These are phyloP conservation scores for Linnemannia elongata DNA, from an alignment of 192 early-diverging fungal genomes.

Conservation along the genomic window DNA sequence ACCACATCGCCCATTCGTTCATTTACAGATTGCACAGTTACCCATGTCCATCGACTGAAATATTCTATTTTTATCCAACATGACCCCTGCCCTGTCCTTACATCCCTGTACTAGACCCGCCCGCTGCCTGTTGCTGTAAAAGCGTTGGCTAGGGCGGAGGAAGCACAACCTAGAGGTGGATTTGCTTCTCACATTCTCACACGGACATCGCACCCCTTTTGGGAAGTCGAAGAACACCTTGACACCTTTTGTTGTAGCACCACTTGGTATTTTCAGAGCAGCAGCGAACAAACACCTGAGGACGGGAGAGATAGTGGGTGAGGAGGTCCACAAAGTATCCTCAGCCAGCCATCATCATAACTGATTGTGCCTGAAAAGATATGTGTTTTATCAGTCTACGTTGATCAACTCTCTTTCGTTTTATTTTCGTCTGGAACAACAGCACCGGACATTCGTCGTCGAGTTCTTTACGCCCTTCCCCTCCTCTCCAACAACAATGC, in stretches of 20 bases:
- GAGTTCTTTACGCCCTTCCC: background rate
- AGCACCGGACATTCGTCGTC: background rate
- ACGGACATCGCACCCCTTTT: background rate
- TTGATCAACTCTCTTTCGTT: background rate
- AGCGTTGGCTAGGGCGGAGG: too few relatives aligned
- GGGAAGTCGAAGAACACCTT: slow-evolving; percentile 1
- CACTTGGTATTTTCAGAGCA: background rate
- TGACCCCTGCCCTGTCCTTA: background rate
- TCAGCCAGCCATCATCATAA: background rate
- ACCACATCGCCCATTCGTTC: background rate
- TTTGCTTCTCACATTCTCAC: too few relatives aligned
- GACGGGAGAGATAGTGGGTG: background rate
- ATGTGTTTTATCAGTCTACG: background rate
- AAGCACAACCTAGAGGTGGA: too few relatives aligned
- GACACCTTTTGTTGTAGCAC: background rate
- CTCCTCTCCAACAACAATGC: background rate
- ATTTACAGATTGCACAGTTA: background rate
- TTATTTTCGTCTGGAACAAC: background rate
- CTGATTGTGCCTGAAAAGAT: background rate
- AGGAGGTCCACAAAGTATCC: too few relatives aligned
- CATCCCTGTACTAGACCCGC: background rate
- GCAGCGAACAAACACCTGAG: background rate
- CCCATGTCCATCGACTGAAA: background rate
- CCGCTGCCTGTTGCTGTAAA: too few relatives aligned
- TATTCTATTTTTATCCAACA: background rate